phyloP scores from a whole-genome alignment of 345 rosid genomes.

The Eucalyptus urophylla region DNA sequence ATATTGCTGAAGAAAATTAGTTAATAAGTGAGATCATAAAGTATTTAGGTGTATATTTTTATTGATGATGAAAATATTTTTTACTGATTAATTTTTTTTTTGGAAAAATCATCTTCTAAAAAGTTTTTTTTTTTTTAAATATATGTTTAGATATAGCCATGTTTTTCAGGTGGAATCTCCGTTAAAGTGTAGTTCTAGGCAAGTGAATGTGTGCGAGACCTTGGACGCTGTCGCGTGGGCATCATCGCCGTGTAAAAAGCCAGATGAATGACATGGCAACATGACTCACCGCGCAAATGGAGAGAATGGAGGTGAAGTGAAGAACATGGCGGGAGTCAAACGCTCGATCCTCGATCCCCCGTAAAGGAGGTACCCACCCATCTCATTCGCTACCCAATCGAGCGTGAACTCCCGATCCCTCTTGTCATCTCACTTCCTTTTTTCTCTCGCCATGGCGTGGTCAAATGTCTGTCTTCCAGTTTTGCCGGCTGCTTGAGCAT shows the following conservation, averaged over 20 bases:
- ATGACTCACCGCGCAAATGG: background rate
- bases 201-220: background rate
- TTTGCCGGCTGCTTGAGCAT: background rate
- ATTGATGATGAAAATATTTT: background rate
- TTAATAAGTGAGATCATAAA: background rate
- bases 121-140: no score
- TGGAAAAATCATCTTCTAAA: no score
- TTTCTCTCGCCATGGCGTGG: background rate
- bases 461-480: background rate
- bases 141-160: background rate
- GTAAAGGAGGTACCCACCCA: background rate
- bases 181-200: background rate
- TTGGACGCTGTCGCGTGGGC: background rate
- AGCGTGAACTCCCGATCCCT: background rate
- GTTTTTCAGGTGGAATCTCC: background rate
- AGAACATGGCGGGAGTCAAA: background rate
- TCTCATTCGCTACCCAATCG: background rate
- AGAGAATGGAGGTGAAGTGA: background rate
- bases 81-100: rapidly evolving
- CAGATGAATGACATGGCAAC: background rate
- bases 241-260: background rate
- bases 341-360: background rate
- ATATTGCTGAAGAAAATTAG: background rate
- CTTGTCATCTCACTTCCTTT: background rate
- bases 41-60: rapidly evolving